These are phyloP conservation scores for Triglochin maritima DNA, from an alignment of 106 monocot species.

Conservation along the genomic window DNA sequence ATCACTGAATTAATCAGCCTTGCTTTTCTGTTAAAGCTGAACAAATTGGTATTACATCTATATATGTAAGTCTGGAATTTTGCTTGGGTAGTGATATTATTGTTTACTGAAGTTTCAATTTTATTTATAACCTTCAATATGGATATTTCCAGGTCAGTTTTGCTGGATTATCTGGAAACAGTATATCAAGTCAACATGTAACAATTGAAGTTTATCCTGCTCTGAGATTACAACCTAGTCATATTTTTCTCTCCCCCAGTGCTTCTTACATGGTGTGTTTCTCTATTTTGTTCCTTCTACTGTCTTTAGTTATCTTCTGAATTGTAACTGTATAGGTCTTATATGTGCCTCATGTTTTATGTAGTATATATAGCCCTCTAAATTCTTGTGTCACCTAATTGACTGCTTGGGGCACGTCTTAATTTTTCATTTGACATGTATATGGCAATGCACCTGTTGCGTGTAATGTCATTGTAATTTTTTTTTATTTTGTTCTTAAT, in stretches of 20 bases:
- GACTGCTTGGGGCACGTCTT: no score
- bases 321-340: neutral
- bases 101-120: neutral
- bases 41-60: conserved; percentile 40
- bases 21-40: conserved; percentile 59
- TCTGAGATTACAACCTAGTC: conserved; percentile 53
- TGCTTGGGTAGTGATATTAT: neutral
- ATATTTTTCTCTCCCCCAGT: conserved; percentile 79
- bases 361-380: no score
- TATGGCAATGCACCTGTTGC: no score
- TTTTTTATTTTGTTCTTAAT: no score
- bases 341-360: no score
- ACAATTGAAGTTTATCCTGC: conserved; percentile 82
- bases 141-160: conserved; percentile 45
- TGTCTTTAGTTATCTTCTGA: neutral
- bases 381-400: no score
- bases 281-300: neutral
- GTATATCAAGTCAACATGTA: conserved; percentile 56
- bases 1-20: conserved; percentile 16
- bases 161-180: conserved; percentile 40
- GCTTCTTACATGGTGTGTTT: conserved; percentile 73
- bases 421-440: no score
- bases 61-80: conserved; percentile 61
- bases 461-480: no score
- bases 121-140: neutral